phyloP scores from a whole-genome alignment of 2,329 filamentous ascomycete genomes.

The Kalaharituber pfeilii region DNA sequence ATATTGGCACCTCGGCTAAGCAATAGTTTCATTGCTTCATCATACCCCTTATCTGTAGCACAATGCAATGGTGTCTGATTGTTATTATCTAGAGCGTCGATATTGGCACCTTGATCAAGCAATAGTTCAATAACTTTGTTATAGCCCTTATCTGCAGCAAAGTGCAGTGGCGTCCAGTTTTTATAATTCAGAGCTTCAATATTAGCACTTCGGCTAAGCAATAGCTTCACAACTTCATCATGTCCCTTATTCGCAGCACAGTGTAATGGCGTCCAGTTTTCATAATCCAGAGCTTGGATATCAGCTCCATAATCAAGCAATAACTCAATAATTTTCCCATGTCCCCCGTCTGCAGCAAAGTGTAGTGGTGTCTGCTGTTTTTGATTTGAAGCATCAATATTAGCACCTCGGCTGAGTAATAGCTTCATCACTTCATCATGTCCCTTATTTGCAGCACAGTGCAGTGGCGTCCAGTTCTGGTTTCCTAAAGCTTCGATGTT shows the following conservation, averaged over 20 bases:
- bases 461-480: not conserved
- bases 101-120: constrained; percentile 67
- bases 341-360: not conserved
- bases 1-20: constrained; percentile 65
- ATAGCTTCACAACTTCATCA: not conserved
- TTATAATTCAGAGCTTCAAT: too few relatives aligned
- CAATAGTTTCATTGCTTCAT: constrained; percentile 84
- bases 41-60: constrained; percentile 98
- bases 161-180: too few relatives aligned
- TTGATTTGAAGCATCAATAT: not conserved
- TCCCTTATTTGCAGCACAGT: not conserved
- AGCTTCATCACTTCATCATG: not conserved
- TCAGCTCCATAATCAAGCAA: not conserved
- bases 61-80: constrained; percentile 69
- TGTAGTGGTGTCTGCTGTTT: not conserved
- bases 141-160: too few relatives aligned
- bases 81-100: constrained; percentile 48
- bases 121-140: constrained; percentile 71
- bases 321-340: not conserved
- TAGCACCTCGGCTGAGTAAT: not conserved
- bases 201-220: too few relatives aligned
- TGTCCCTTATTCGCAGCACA: not conserved
- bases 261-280: not conserved
- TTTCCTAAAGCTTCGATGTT: not conserved
- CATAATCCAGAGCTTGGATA: not conserved